These are phyloP conservation scores for bread wheat (Triticum aestivum) DNA, from an alignment of 176 grass and related monocot genomes.

Conservation along the genomic window DNA sequence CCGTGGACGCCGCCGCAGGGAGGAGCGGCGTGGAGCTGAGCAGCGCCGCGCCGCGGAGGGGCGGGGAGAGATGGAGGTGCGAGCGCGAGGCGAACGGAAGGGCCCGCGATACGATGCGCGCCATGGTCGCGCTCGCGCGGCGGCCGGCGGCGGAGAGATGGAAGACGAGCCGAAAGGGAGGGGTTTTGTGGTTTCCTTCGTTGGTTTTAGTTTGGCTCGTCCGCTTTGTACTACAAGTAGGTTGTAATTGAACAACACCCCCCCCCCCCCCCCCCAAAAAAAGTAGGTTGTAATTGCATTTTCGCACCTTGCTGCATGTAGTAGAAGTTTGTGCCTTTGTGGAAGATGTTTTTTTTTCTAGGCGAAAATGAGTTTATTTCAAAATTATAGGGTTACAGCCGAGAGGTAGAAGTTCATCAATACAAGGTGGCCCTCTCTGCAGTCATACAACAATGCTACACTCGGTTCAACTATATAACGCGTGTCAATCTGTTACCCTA, in stretches of 20 bases:
- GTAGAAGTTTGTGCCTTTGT: background rate
- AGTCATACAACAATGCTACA: too few relatives aligned
- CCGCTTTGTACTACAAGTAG: background rate
- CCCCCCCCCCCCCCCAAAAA: too few relatives aligned
- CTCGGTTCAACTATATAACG: too few relatives aligned
- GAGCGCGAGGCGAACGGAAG: slow-evolving; percentile 62
- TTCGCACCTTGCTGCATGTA: background rate
- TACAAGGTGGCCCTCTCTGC: too few relatives aligned
- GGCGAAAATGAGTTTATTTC: too few relatives aligned
- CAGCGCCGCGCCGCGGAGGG: slow-evolving; percentile 13
- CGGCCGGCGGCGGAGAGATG: slow-evolving; percentile 29
- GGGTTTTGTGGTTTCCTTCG: slow-evolving; percentile 28
- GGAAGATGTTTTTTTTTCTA: too few relatives aligned
- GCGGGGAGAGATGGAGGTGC: slow-evolving; percentile 11
- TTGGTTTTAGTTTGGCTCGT: slow-evolving; percentile 4
- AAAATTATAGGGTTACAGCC: too few relatives aligned
- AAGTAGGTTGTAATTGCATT: background rate
- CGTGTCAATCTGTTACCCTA: too few relatives aligned
- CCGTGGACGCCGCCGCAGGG: slow-evolving; percentile 5
- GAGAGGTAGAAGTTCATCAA: too few relatives aligned
- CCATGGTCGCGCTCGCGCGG: slow-evolving; percentile 50
- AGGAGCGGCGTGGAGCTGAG: slow-evolving; percentile 16
- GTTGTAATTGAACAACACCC: too few relatives aligned
- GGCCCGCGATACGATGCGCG: slow-evolving; percentile 64
- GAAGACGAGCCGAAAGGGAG: background rate